Evolutionary conservation across 495 filamentous ascomycete species (phyloP), one percentile per base, ranked within the genome.

Genomic region (Podospora sp.): DNA sequence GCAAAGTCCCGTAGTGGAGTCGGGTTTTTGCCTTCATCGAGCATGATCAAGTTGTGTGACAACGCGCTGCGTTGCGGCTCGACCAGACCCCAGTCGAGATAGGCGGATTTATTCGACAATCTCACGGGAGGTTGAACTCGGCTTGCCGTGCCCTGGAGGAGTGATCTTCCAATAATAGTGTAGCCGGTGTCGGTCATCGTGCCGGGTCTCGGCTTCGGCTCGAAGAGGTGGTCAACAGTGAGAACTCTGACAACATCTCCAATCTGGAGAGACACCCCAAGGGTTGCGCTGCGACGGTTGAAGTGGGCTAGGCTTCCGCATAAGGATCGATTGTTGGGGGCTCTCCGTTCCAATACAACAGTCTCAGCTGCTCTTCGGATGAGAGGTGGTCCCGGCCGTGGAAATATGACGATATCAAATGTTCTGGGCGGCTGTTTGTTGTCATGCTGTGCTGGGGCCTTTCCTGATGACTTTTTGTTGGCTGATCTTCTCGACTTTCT

Each of bases 381-480:
- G 5, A 55, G 7, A 11, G 52, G 52, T 2, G 22, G 2, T 55
- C 8, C 24, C 22, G 52, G 52, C n/a, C 52, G 52, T 22, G 52
- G 52, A 11, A 55, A n/a, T 55, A 55, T 22, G n/a, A 55, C 9
- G 52, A 55, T 55, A n/a, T 55, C n/a, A n/a, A 55, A 55, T 33
- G 29, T 33, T 8, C 29, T 3, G 29, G 29, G 29, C 21, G 52
- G 11, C 20, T 6, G 52, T 22, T 22, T 55, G 7, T 26, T 55
- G 20, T n/a, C n/a, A n/a, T 55, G n/a, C 52, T 33, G 29, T 33
- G 29, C 29, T 8, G 29, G 29, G 29, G 29, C 29, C 8, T 33
- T 8, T 3, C 29, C 29, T 8, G 3, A 33, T 33, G 52, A 53
- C 9, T 16, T 16, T 55, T 6, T 6, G 5, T 24, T 20, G 7